A percentile compares a stretch with the other conserved stretches of the same genome.
Evolutionary conservation across 176 grass and related monocot species (phyloP).

Genomic region (Triticum urartu): DNA sequence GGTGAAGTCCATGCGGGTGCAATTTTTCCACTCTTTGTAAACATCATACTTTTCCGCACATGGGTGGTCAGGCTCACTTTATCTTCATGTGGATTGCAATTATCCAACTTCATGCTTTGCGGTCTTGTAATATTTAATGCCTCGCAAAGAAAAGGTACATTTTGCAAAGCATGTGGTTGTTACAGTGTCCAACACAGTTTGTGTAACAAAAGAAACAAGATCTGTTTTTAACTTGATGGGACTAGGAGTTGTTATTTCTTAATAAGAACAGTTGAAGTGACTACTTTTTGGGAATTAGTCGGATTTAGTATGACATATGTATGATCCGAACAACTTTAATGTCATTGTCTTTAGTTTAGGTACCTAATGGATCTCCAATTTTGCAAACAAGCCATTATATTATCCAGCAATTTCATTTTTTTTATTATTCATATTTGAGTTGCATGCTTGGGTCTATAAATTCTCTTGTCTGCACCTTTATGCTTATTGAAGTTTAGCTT

Average conservation of each 20-base stretch:
- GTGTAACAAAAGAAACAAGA: not conserved
- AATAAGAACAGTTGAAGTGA: not conserved
- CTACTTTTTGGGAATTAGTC: not conserved
- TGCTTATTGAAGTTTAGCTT: conserved; percentile 17
- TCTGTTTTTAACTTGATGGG: not conserved
- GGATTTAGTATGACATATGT: not conserved
- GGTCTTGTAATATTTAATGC: conserved; percentile 14
- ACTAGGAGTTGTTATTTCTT: not conserved
- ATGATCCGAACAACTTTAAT: not conserved
- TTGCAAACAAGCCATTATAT: not conserved
- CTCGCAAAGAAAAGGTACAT: not conserved
- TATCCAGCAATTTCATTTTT: not conserved
- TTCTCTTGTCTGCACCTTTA: not conserved
- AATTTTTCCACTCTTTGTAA: not conserved
- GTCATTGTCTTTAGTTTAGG: not conserved
- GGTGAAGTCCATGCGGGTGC: not conserved
- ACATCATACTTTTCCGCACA: not conserved
- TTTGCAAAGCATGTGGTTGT: not conserved
- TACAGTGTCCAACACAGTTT: conserved; percentile 1
- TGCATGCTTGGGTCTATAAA: conserved; percentile 14
- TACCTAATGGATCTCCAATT: not conserved
- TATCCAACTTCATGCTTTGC: not conserved
- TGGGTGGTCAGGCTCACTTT: not conserved
- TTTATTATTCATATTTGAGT: not conserved
- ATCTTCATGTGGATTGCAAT: conserved; percentile 12